Percentiles rank a stretch among this genome's conserved stretches.
Conservation (phyloP, 2,329 filamentous ascomycete genomes). For the Pyrenophora tritici-repentis region DNA sequence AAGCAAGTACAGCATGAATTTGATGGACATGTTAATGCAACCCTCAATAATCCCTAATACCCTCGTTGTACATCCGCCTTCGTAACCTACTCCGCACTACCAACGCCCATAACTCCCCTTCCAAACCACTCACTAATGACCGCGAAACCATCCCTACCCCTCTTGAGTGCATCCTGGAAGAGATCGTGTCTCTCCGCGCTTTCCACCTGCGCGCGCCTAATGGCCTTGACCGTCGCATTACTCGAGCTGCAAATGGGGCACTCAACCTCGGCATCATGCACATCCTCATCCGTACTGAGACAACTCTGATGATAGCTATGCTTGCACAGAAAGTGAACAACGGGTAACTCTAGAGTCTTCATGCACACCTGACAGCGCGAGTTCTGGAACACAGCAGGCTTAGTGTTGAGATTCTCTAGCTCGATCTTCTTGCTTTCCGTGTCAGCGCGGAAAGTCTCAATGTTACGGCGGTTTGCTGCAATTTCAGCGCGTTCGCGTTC, state of each 20-base stretch:
- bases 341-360: constrained; percentile 78
- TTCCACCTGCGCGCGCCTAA: constrained; percentile 84
- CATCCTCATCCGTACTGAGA: constrained; percentile 67
- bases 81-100: constrained; percentile 27
- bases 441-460: constrained; percentile 81
- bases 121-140: constrained; percentile 95
- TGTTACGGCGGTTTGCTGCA: constrained; percentile 77
- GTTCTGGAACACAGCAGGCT: constrained; percentile 87
- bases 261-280: constrained; percentile 68
- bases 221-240: constrained; percentile 87
- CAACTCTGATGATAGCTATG: constrained; percentile 96
- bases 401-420: constrained; percentile 74
- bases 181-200: constrained; percentile 85
- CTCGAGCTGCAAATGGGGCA: constrained; percentile 84
- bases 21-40: too few species aligned
- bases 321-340: constrained; percentile 95
- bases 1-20: too few species aligned
- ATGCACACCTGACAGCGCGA: constrained; percentile 86
- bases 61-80: background rate
- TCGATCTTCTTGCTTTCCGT: constrained; percentile 80
- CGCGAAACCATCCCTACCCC: constrained; percentile 82
- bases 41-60: background rate
- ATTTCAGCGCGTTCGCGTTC: constrained; percentile 88
- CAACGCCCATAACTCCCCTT: constrained; percentile 79
- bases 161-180: constrained; percentile 78